Base-by-base conservation (phyloP, 345 rosid species). In the Excoecaria cochinchinensis region DNA sequence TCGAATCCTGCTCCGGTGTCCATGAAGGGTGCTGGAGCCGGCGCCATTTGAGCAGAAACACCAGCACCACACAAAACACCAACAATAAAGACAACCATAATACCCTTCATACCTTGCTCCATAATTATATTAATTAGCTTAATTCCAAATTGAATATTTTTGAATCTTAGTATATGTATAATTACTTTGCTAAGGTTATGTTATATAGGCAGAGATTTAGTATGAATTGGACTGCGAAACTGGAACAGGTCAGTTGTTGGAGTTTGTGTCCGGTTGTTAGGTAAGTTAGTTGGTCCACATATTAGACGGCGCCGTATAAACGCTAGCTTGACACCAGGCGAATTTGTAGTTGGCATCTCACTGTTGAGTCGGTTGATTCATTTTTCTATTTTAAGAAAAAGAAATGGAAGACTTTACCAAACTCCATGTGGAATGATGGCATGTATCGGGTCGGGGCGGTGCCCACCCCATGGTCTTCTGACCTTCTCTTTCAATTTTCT, bases 1-100 rank as follows among this genome's bases (percentile, higher is more conserved):
- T 72, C 73, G 36, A 76, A 55, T 46, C 62, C 77, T 0, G 75
- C 72, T 61, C 77, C 83, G 8, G 77, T n/a, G 25, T 72, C 68
- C 77, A 25, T 13, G 25, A 70, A 25, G 0, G 75, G 64, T 0
- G 69, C 72, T 8, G 76, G 73, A 14, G 76, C 72, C 11, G 73
- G 76, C 1, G 82, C 64, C 53, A 22, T 17, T 51, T 69, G 72
- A 3, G 61, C 67, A 11, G 74, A 24, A 24, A 53, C 25, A 12
- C 72, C 75, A 7, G 46, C 12, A 1, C 59, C 12, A 1, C 59
- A 46, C 15, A 70, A 50, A 12, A 62, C 47, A 36, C 57, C 74
- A 56, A 67, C 65, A 39, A 53, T 17, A 15, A 47, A 17, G 40
- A 53, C 17, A 65, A 58, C 24, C 46, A 3, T 8, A 51, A 65